Percentiles rank a stretch among this genome's conserved stretches.
Evolutionary conservation across 352 stramenopile species (phyloP).

Genomic region (Globisporangium alternatum): DNA sequence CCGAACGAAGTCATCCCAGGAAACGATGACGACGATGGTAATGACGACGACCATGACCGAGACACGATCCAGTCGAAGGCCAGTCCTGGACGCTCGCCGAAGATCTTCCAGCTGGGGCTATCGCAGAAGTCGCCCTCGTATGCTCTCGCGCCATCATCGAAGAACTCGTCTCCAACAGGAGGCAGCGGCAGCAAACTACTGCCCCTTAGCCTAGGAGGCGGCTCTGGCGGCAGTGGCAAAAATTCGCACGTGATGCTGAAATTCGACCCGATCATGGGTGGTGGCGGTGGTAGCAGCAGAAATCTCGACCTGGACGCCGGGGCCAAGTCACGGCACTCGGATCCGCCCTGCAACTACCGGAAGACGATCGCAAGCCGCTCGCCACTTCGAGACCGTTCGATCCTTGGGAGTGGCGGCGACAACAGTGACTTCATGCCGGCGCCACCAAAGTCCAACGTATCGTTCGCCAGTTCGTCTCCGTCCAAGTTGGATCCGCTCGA

Average conservation of each 20-base stretch:
- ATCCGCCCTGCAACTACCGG: constrained; percentile 1
- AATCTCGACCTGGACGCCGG: neutral
- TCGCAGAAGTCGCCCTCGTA: constrained; percentile 8
- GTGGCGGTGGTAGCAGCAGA: constrained; percentile 1
- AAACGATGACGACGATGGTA: neutral
- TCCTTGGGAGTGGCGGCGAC: neutral
- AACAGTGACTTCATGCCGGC: neutral
- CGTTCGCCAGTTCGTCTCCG: neutral
- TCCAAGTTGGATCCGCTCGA: constrained; percentile 15
- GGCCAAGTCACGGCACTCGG: neutral
- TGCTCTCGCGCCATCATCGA: neutral
- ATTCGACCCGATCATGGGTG: constrained; percentile 15
- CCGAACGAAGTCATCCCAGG: constrained; percentile 11
- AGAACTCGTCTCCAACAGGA: constrained; percentile 6
- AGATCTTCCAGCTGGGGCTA: constrained; percentile 13
- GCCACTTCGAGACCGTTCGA: constrained; percentile 1
- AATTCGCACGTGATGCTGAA: constrained; percentile 1
- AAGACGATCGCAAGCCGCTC: constrained; percentile 9
- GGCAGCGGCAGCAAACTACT: constrained; percentile 12
- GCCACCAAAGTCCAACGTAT: neutral
- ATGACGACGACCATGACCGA: neutral
- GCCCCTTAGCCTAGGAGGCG: neutral
- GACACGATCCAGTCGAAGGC: neutral
- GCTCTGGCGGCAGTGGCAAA: neutral
- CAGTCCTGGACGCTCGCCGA: constrained; percentile 1